Conservation (phyloP, 495 filamentous ascomycete genomes). For the Pseudoneurospora amorphoporcata region DNA sequence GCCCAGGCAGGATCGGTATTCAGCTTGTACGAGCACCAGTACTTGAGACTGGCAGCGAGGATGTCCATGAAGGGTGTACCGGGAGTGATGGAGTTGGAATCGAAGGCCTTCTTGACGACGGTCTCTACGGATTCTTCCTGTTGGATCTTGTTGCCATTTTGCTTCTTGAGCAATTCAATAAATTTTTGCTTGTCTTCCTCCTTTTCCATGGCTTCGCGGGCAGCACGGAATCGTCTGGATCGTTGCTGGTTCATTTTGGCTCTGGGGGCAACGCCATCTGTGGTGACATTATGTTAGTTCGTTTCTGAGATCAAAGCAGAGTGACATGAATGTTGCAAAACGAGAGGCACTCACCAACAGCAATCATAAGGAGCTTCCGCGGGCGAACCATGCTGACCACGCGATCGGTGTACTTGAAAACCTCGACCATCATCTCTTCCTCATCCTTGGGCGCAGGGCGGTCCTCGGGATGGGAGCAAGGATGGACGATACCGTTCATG, state of each 20-base stretch:
- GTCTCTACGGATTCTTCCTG: constrained; percentile 50
- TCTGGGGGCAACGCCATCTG: constrained; percentile 86
- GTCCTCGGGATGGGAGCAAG: constrained; percentile 96
- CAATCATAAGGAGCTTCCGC: constrained; percentile 92
- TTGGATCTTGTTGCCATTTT: constrained; percentile 52
- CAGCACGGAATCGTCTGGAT: constrained; percentile 80
- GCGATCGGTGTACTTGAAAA: constrained; percentile 94
- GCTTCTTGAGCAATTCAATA: constrained; percentile 64
- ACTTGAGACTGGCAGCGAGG: constrained; percentile 79
- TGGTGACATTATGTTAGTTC: constrained; percentile 23
- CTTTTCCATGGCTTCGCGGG: constrained; percentile 88
- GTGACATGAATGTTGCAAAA: not conserved
- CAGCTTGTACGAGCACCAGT: constrained; percentile 94
- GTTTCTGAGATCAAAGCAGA: not conserved
- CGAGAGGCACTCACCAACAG: constrained; percentile 64
- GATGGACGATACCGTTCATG: constrained; percentile 99
- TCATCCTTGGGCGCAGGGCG: constrained; percentile 82
- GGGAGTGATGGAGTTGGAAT: constrained; percentile 95
- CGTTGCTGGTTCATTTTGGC: constrained; percentile 98
- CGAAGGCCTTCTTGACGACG: constrained; percentile 84
- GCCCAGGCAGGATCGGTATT: constrained; percentile 97
- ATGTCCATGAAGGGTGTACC: constrained; percentile 99
- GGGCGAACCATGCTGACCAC: constrained; percentile 98
- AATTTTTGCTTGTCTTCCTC: constrained; percentile 85
- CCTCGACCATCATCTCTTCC: constrained; percentile 98